Conservation (phyloP, 208 protist species). For the Crithidia bombi region DNA sequence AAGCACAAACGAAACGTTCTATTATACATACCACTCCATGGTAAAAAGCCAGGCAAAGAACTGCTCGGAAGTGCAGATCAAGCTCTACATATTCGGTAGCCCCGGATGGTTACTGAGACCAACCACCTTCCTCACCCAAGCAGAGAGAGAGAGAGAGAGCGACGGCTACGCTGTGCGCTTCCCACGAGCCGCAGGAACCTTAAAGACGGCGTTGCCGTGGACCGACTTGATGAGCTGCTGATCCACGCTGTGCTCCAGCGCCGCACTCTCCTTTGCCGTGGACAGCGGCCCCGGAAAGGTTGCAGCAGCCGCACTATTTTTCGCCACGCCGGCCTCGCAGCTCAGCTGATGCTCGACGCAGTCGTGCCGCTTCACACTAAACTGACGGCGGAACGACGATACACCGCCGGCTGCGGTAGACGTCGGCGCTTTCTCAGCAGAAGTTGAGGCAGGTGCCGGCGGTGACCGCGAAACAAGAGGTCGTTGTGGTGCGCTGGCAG, state of each 20-base stretch:
- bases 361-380: conserved; percentile 36
- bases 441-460: not conserved
- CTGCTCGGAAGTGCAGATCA: too few species aligned
- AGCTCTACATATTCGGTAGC: too few species aligned
- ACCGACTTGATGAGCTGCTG: conserved; percentile 43
- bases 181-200: conserved; percentile 29
- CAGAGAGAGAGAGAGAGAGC: too few species aligned
- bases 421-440: not conserved
- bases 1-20: too few species aligned
- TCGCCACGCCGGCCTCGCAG: conserved; percentile 14
- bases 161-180: not conserved
- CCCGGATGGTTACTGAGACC: too few species aligned
- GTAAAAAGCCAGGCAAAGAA: too few species aligned
- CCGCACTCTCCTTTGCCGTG: conserved; percentile 29
- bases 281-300: conserved; percentile 15
- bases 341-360: conserved; percentile 27
- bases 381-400: conserved; percentile 37
- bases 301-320: not conserved
- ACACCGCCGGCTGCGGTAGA: conserved; percentile 2
- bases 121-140: too few species aligned
- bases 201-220: conserved; percentile 59
- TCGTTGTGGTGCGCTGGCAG: conserved; percentile 12
- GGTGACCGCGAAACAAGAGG: not conserved
- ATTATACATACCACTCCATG: too few species aligned
- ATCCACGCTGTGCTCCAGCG: conserved; percentile 48